Conservation (phyloP, 2,329 filamentous ascomycete genomes). For the Fusarium stilboides region DNA sequence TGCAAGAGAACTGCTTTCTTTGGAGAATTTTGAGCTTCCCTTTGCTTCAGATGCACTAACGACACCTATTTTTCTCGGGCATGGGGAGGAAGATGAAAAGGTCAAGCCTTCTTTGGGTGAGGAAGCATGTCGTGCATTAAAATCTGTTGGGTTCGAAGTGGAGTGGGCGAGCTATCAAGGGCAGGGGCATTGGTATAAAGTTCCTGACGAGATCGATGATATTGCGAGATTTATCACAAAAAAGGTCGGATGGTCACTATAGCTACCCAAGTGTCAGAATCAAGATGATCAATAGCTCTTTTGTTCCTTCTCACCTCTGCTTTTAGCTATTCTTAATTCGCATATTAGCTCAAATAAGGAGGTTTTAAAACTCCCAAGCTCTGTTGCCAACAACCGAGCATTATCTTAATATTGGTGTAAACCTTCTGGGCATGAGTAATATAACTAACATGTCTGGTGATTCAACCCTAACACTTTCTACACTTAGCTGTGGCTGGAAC, state of each 20-base stretch:
- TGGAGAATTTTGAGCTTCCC: slow-evolving; percentile 29
- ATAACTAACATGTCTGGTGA: too few relatives aligned
- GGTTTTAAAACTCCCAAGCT: too few relatives aligned
- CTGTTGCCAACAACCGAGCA: too few relatives aligned
- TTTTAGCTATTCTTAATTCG: too few relatives aligned
- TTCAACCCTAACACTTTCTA: too few relatives aligned
- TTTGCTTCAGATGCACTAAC: slow-evolving; percentile 18
- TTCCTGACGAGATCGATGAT: slow-evolving; percentile 62
- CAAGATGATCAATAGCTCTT: too few relatives aligned
- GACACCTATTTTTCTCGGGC: slow-evolving; percentile 62
- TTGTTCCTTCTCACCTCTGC: too few relatives aligned
- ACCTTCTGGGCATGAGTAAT: too few relatives aligned
- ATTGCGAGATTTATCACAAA: slow-evolving; percentile 54
- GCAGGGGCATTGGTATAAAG: slow-evolving; percentile 64
- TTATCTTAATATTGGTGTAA: too few relatives aligned
- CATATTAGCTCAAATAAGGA: too few relatives aligned
- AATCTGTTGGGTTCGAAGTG: slow-evolving; percentile 51
- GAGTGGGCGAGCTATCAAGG: slow-evolving; percentile 53
- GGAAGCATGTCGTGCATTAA: slow-evolving; percentile 49
- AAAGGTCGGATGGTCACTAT: neutral
- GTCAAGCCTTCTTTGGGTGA: slow-evolving; percentile 54
- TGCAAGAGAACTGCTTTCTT: slow-evolving; percentile 51
- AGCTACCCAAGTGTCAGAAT: too few relatives aligned
- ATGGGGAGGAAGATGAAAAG: slow-evolving; percentile 59
- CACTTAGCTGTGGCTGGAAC: too few relatives aligned